phyloP scores from a whole-genome alignment of 108 stramenopile genomes.

The Pelagomonas calceolata region DNA sequence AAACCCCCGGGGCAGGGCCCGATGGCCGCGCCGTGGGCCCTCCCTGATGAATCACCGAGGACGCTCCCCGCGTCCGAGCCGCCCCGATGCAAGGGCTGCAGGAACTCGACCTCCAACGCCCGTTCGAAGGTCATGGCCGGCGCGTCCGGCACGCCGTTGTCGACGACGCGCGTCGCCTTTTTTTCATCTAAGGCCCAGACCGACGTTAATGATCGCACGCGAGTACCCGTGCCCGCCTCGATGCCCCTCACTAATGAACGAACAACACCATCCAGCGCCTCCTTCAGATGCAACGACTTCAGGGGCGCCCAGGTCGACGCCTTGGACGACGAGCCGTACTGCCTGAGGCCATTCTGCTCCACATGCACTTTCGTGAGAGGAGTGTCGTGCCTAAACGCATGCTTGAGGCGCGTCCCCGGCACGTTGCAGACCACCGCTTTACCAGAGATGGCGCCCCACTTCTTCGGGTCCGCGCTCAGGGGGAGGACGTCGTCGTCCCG shows the following conservation, averaged over 20 bases:
- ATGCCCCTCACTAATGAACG: not conserved
- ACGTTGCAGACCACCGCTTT: not conserved
- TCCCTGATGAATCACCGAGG: too few species aligned
- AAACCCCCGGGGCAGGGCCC: too few species aligned
- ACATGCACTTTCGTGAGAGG: not conserved
- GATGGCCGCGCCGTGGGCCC: too few species aligned
- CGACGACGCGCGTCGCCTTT: not conserved
- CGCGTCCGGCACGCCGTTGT: not conserved
- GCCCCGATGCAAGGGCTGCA: not conserved
- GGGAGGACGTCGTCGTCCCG: not conserved
- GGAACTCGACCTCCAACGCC: not conserved
- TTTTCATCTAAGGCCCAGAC: not conserved
- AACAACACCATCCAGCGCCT: not conserved
- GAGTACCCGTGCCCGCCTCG: not conserved
- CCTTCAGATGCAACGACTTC: not conserved
- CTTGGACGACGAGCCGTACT: not conserved
- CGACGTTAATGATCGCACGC: not conserved
- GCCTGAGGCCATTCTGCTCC: too few species aligned
- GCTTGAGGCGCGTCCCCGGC: not conserved
- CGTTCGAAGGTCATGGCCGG: not conserved
- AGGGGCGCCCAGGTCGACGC: not conserved
- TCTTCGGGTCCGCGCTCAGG: not conserved
- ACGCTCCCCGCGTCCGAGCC: too few species aligned
- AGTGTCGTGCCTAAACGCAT: not conserved
- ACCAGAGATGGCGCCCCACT: not conserved